Base-by-base conservation (phyloP, 2,329 filamentous ascomycete species). In the Verticillium zaregamsianum region DNA sequence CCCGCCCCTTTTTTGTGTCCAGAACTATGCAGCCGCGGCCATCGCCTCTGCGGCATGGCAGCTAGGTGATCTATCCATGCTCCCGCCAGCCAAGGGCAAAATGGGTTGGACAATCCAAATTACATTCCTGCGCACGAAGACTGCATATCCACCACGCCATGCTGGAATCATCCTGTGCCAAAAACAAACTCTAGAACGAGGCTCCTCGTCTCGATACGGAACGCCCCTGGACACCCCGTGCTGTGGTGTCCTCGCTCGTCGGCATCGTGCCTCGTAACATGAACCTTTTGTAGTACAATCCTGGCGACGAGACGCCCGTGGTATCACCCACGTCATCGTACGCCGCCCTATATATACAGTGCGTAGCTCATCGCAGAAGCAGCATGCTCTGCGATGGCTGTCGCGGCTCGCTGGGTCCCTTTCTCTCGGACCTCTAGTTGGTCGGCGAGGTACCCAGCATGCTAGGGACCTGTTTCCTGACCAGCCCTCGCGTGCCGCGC, bases 401-500 rank as follows among this genome's bases (percentile, higher is more conserved):
- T 23, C 45, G 45, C 45, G 20, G 9, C 45, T 52, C 45, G 45
- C 45, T 20, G 45, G 45, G 45, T 6, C 45, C 20, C 45, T 52
- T 20, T 20, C 20, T 12, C 20, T 52, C 11, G 9, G 45, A 15
- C 45, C 55, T 55, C 57, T 58, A 55, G 49, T 58, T 61, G 15
- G 60, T 64, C 14, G 78, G 77, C 6, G 77, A 76, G 5, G 75
- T 75, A 40, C 78, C 78, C 52, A 80, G 66, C 77, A 80, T 80
- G 65, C 76, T 80, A 23, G 78, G 76, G 28, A 87, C 84, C 68
- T 86, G 84, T 70, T 87, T 87, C 65, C 84, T 74, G 59, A 82
- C 69, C 57, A 87, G 74, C 32, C 81, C 81, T 45, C 78, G 78
- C 8, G 76, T 76, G 35, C 80, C 74, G n/a, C 79, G 78, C 61